These are phyloP conservation scores for Alternaria infectoria DNA, from an alignment of 2,329 filamentous ascomycete genomes.

Conservation along the genomic window DNA sequence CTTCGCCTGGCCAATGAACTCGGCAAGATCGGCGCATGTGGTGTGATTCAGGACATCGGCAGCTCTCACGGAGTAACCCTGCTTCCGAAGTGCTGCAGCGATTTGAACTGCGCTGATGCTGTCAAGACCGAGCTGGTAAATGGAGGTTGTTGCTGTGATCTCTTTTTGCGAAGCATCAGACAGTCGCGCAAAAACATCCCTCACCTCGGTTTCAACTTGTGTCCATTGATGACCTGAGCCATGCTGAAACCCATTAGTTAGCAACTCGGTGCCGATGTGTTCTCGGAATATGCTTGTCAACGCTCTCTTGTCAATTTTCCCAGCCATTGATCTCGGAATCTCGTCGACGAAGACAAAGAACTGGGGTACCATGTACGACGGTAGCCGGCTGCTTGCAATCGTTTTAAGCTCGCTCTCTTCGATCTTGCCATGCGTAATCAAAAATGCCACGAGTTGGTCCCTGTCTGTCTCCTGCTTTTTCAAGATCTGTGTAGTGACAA, in stretches of 20 bases:
- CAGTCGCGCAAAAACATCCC: slow-evolving; percentile 64
- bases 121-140: slow-evolving; percentile 88
- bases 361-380: slow-evolving; percentile 49
- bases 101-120: slow-evolving; percentile 87
- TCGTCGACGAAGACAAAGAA: slow-evolving; percentile 42
- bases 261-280: slow-evolving; percentile 8
- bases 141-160: slow-evolving; percentile 69
- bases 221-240: slow-evolving; percentile 53
- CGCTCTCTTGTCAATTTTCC: slow-evolving; percentile 49
- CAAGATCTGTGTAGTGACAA: slow-evolving; percentile 42
- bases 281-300: slow-evolving; percentile 39
- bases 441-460: slow-evolving; percentile 47
- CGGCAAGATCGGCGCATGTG: slow-evolving; percentile 44
- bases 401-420: slow-evolving; percentile 20
- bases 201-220: slow-evolving; percentile 59
- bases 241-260: slow-evolving; percentile 3
- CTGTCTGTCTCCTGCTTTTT: slow-evolving; percentile 32
- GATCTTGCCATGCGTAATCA: slow-evolving; percentile 15
- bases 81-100: slow-evolving; percentile 68
- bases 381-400: slow-evolving; percentile 30
- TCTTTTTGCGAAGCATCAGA: slow-evolving; percentile 58
- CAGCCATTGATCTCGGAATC: slow-evolving; percentile 48
- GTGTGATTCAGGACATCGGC: slow-evolving; percentile 73
- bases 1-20: slow-evolving; percentile 15
- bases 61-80: slow-evolving; percentile 66